Conservation (phyloP, 2,329 filamentous ascomycete species). For the Colletotrichum navitas region DNA sequence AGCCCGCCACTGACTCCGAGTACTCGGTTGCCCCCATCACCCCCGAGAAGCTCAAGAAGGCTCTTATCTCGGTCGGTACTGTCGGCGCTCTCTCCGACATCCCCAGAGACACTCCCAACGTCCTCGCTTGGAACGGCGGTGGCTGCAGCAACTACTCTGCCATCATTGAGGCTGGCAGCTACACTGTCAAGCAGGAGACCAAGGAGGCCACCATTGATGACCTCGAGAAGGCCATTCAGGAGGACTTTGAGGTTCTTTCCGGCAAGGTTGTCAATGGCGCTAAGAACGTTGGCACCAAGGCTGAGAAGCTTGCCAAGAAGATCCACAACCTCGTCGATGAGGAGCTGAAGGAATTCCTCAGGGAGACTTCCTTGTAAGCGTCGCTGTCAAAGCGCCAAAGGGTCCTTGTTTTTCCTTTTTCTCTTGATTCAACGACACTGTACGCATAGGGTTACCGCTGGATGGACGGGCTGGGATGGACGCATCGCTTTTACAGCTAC, state of each 20-base stretch:
- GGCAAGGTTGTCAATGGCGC: slow-evolving; percentile 68
- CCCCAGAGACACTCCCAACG: slow-evolving; percentile 88
- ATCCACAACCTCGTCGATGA: slow-evolving; percentile 72
- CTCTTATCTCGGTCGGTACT: slow-evolving; percentile 87
- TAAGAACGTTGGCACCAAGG: slow-evolving; percentile 66
- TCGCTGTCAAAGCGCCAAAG: slow-evolving; percentile 21
- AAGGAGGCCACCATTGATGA: slow-evolving; percentile 65
- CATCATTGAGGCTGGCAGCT: slow-evolving; percentile 81
- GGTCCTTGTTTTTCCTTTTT: slow-evolving; percentile 41
- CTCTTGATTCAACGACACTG: slow-evolving; percentile 42
- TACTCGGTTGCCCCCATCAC: slow-evolving; percentile 91
- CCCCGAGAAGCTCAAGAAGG: slow-evolving; percentile 93
- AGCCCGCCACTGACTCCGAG: slow-evolving; percentile 89
- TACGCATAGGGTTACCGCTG: slow-evolving; percentile 39
- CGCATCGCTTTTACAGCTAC: slow-evolving; percentile 40
- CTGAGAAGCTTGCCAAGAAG: slow-evolving; percentile 73
- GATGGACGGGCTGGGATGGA: slow-evolving; percentile 40
- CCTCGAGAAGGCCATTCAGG: slow-evolving; percentile 70
- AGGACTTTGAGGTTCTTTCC: slow-evolving; percentile 71
- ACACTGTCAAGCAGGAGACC: slow-evolving; percentile 68
- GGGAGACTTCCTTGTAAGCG: slow-evolving; percentile 60
- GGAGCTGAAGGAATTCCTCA: slow-evolving; percentile 71
- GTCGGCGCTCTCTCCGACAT: slow-evolving; percentile 83
- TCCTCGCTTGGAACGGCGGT: slow-evolving; percentile 99
- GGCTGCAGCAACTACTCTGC: slow-evolving; percentile 90